Evolutionary conservation across 2,329 filamentous ascomycete genomes (phyloP).

Genomic region (Catunica adiposa): DNA sequence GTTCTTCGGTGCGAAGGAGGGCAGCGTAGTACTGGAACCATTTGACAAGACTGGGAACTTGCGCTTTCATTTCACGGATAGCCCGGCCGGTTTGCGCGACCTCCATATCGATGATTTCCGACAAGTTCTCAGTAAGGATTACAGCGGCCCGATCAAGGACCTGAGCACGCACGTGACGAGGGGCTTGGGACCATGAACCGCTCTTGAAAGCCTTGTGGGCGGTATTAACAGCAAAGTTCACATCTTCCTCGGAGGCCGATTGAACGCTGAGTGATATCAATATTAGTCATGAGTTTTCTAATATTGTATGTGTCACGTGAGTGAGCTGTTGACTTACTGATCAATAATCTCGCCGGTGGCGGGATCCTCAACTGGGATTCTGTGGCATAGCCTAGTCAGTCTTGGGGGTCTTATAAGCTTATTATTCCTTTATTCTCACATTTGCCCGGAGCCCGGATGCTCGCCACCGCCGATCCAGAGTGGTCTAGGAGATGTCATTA

Average conservation of each 20-base stretch:
- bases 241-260: slow-evolving; percentile 29
- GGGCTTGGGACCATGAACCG: slow-evolving; percentile 27
- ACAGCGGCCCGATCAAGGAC: slow-evolving; percentile 30
- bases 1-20: slow-evolving; percentile 26
- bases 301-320: not conserved
- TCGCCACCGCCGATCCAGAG: slow-evolving; percentile 19
- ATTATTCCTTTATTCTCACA: slow-evolving; percentile 24
- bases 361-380: slow-evolving; percentile 37
- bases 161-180: slow-evolving; percentile 24
- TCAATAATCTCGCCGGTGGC: slow-evolving; percentile 36
- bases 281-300: not conserved
- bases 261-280: not conserved
- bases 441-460: slow-evolving; percentile 25
- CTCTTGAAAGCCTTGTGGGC: slow-evolving; percentile 29
- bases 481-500: not conserved
- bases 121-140: slow-evolving; percentile 25
- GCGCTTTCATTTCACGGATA: slow-evolving; percentile 23
- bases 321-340: slow-evolving; percentile 22
- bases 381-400: slow-evolving; percentile 17
- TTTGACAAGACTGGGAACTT: slow-evolving; percentile 22
- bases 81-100: slow-evolving; percentile 30
- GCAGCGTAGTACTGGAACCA: slow-evolving; percentile 28
- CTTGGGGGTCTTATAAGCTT: not conserved
- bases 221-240: slow-evolving; percentile 30
- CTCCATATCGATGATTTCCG: slow-evolving; percentile 29